Evolutionary conservation across 208 protist genomes (phyloP).

Genomic region (Endotrypanum monterogeii): DNA sequence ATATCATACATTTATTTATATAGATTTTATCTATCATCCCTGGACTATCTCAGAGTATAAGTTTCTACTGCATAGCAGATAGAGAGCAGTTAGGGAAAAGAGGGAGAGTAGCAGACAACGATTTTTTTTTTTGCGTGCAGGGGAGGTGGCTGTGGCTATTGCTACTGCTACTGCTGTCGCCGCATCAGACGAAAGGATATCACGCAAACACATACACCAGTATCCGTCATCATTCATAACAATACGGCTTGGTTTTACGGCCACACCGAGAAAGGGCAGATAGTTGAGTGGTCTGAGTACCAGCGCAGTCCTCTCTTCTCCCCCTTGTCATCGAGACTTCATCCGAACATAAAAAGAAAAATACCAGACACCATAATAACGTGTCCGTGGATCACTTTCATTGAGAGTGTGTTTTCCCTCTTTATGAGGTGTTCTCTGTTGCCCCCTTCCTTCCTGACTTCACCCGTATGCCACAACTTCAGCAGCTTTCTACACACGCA

Average conservation of each 20-base stretch:
- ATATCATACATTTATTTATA: too few species aligned
- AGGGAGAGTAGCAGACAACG: too few species aligned
- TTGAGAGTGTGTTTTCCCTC: too few species aligned
- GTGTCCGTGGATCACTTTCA: too few species aligned
- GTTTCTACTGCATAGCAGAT: too few species aligned
- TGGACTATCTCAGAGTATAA: too few species aligned
- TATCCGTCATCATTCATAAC: too few species aligned
- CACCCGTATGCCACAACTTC: slow-evolving; percentile 20
- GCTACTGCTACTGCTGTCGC: background rate
- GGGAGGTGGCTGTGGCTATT: background rate
- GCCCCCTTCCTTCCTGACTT: background rate
- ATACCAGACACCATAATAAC: background rate
- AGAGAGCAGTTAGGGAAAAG: too few species aligned
- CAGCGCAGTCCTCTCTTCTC: background rate
- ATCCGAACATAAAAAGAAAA: background rate
- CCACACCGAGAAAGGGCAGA: background rate
- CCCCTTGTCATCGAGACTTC: background rate
- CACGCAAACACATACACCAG: background rate
- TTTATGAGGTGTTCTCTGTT: too few species aligned
- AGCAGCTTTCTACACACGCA: slow-evolving; percentile 13
- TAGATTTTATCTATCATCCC: too few species aligned
- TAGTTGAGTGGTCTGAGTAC: background rate
- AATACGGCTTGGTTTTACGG: background rate
- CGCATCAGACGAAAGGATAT: background rate
- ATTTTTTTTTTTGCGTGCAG: too few species aligned